Evolutionary conservation across 2,329 filamentous ascomycete species (phyloP).

Genomic region (Phaeosphaeria sp.): DNA sequence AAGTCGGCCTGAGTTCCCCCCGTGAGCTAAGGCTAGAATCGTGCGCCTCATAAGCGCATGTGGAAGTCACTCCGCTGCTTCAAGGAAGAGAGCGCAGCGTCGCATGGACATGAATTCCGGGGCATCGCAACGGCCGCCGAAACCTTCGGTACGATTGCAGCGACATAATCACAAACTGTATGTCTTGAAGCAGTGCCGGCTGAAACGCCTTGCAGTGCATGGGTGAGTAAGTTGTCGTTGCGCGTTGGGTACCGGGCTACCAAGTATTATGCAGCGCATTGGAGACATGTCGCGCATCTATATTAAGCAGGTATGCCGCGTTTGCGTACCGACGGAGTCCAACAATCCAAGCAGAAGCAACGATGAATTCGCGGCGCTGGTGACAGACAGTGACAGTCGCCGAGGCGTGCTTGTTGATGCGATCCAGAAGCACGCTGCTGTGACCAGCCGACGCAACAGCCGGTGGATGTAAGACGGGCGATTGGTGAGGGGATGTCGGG

Average conservation of each 20-base stretch:
- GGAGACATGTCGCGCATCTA: conserved; percentile 4
- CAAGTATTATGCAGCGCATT: conserved; percentile 21
- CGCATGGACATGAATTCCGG: conserved; percentile 28
- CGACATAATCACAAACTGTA: conserved; percentile 7
- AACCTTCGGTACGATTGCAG: conserved; percentile 27
- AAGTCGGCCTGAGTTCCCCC: conserved; percentile 33
- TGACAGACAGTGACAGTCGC: conserved; percentile 3
- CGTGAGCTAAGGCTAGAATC: conserved; percentile 33
- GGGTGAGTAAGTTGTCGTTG: conserved; percentile 27
- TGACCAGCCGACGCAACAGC: conserved; percentile 29
- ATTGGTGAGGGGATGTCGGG: conserved; percentile 23
- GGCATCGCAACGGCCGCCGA: conserved; percentile 29
- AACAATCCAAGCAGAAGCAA: not conserved
- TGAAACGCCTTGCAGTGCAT: conserved; percentile 29
- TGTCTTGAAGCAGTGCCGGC: conserved; percentile 8
- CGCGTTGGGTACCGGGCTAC: conserved; percentile 17
- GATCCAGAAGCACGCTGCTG: conserved; percentile 10
- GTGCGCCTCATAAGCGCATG: conserved; percentile 16
- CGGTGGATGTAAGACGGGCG: conserved; percentile 28
- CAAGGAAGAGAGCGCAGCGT: conserved; percentile 10
- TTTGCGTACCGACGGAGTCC: not conserved
- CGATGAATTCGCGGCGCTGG: not conserved
- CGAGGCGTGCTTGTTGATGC: not conserved
- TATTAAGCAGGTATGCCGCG: not conserved
- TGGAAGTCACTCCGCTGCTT: conserved; percentile 18